A percentile compares a stretch with the other conserved stretches of the same genome.
These are phyloP conservation scores for Paraleonurus japonicus DNA, from an alignment of 257 asterid species.

Conservation along the genomic window DNA sequence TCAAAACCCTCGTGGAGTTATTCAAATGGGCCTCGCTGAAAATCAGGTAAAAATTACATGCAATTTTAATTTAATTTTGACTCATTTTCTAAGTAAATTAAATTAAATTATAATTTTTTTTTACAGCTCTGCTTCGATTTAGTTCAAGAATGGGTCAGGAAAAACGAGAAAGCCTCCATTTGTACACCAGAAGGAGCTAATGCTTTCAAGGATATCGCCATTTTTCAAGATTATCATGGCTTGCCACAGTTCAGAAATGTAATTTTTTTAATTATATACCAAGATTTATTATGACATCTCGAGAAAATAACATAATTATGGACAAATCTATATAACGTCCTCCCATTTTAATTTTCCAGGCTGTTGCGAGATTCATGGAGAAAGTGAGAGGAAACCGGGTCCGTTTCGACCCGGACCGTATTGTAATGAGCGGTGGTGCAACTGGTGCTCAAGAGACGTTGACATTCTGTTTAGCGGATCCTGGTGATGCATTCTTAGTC, in stretches of 20 bases:
- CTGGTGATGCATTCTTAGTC: slow-evolving; percentile 76
- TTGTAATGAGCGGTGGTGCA: slow-evolving; percentile 94
- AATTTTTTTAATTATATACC: neutral
- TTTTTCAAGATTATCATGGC: slow-evolving; percentile 75
- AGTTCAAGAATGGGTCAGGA: slow-evolving; percentile 55
- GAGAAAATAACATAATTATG: neutral
- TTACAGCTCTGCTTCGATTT: slow-evolving; percentile 74
- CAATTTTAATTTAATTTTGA: too few relatives aligned
- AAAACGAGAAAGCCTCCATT: slow-evolving; percentile 57
- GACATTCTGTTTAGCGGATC: slow-evolving; percentile 85
- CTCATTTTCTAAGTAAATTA: too few relatives aligned
- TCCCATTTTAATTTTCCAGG: slow-evolving; percentile 38
- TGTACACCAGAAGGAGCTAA: slow-evolving; percentile 54
- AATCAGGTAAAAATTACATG: slow-evolving; percentile 43
- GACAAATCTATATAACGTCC: neutral
- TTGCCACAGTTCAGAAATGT: slow-evolving; percentile 77
- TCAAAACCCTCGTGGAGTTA: slow-evolving; percentile 53
- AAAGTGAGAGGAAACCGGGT: slow-evolving; percentile 69
- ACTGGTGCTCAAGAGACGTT: slow-evolving; percentile 84
- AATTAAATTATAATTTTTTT: too few relatives aligned
- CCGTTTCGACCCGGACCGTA: slow-evolving; percentile 62
- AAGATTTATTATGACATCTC: too few relatives aligned
- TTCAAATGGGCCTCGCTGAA: slow-evolving; percentile 79
- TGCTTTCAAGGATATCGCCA: slow-evolving; percentile 58
- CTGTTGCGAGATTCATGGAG: slow-evolving; percentile 86